These are phyloP conservation scores for Penicillium sp. DNA, from an alignment of 2,329 filamentous ascomycete genomes.

Conservation along the genomic window DNA sequence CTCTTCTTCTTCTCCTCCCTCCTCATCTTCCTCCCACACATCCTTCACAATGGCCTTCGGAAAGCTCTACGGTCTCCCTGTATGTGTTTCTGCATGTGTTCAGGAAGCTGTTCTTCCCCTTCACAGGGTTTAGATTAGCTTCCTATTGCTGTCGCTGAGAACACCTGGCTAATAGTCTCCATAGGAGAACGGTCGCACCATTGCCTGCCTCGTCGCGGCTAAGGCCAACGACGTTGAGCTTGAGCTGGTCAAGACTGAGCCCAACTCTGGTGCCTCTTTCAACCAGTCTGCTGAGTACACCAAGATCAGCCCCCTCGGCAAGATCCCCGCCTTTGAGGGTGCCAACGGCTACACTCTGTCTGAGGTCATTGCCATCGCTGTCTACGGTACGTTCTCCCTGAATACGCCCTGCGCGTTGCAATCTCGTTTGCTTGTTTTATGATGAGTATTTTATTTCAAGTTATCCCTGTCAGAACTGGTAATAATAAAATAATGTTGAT, in stretches of 20 bases:
- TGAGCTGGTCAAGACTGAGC: constrained; percentile 62
- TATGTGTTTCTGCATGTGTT: too few species aligned
- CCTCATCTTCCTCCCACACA: constrained; percentile 7
- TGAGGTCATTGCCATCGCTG: constrained; percentile 87
- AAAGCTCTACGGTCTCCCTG: constrained; percentile 84
- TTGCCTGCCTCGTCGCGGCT: constrained; percentile 79
- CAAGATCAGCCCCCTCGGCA: constrained; percentile 77
- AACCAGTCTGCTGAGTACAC: constrained; percentile 68
- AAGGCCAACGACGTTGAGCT: constrained; percentile 96
- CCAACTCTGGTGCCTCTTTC: constrained; percentile 48
- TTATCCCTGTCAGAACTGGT: constrained; percentile 99
- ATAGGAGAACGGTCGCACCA: constrained; percentile 81
- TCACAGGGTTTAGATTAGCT: too few species aligned
- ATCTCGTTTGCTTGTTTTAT: too few species aligned
- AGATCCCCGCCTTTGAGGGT: constrained; percentile 87
- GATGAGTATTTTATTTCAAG: constrained; percentile 82
- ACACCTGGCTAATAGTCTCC: too few species aligned
- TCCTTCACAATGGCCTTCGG: constrained; percentile 77
- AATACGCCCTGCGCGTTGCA: too few species aligned
- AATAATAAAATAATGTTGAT: constrained; percentile 68
- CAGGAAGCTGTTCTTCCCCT: too few species aligned
- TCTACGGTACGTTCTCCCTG: constrained; percentile 76
- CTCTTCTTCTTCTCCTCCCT: constrained; percentile 7
- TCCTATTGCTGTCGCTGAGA: too few species aligned
- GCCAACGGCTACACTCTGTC: constrained; percentile 81